Conservation (phyloP, 1,284 basidiomycete genomes). For the Cryptococcus sp. region DNA sequence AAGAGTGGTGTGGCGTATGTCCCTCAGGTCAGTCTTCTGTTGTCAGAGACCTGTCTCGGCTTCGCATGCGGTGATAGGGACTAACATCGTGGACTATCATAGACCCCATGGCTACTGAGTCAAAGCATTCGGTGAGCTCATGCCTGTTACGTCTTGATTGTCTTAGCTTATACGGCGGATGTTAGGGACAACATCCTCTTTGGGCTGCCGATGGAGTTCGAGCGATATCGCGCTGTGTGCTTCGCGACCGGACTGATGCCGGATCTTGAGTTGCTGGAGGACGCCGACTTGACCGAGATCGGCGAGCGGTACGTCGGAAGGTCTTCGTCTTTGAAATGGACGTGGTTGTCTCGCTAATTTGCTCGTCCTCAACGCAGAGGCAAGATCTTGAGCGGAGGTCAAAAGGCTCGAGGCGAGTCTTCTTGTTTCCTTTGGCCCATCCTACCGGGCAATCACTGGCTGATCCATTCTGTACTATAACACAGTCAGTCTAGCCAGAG, state of each 20-base stretch:
- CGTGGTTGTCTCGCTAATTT: slow-evolving; percentile 13
- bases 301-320: slow-evolving; percentile 52
- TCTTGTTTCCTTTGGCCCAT: too few species aligned
- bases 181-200: slow-evolving; percentile 58
- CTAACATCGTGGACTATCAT: background rate
- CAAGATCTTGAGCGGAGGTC: slow-evolving; percentile 46
- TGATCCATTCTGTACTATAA: background rate
- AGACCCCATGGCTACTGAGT: slow-evolving; percentile 57
- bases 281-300: slow-evolving; percentile 59
- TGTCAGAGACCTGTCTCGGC: background rate
- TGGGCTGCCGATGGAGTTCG: slow-evolving; percentile 54
- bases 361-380: slow-evolving; percentile 20
- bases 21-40: slow-evolving; percentile 40
- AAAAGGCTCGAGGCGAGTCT: slow-evolving; percentile 65
- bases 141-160: background rate
- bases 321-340: too few species aligned
- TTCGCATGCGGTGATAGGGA: background rate
- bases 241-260: slow-evolving; percentile 50
- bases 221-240: slow-evolving; percentile 48
- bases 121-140: slow-evolving; percentile 51
- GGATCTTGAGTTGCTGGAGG: slow-evolving; percentile 56
- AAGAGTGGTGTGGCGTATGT: slow-evolving; percentile 57
- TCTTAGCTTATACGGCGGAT: background rate
- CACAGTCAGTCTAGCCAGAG: slow-evolving; percentile 46
- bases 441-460: background rate